Percentiles rank a stretch among this genome's conserved stretches.
Conservation (phyloP, 345 rosid genomes). For the Citrus inodora region DNA sequence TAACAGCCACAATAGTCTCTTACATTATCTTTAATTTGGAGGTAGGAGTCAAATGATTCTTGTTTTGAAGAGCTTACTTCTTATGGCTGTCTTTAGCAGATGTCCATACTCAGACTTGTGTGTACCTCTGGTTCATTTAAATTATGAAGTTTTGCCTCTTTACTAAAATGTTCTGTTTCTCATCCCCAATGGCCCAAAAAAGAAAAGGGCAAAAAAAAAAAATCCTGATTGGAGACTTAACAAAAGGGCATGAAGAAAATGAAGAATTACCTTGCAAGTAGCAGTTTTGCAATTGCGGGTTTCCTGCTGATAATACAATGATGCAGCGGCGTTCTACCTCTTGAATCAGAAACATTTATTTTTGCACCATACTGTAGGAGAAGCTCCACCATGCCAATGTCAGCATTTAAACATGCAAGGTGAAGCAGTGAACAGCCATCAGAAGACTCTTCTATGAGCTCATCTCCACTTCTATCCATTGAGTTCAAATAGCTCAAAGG, state of each 20-base stretch:
- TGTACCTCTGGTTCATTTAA: not conserved
- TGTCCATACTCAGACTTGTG: not conserved
- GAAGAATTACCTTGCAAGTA: conserved; percentile 51
- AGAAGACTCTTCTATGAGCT: conserved; percentile 35
- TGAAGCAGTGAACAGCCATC: conserved; percentile 70
- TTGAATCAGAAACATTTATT: conserved; percentile 49
- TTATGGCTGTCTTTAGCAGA: no score
- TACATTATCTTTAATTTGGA: not conserved
- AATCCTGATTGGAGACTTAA: not conserved
- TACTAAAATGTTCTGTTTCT: not conserved
- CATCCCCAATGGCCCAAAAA: not conserved
- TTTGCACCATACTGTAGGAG: conserved; percentile 76
- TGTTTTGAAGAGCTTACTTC: no score
- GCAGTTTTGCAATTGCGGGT: conserved; percentile 55
- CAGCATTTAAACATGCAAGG: conserved; percentile 74
- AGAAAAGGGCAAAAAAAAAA: not conserved
- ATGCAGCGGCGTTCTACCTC: conserved; percentile 62
- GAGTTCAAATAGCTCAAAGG: conserved; percentile 30
- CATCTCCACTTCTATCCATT: conserved; percentile 27
- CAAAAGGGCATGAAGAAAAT: not conserved
- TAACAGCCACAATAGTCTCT: not conserved
- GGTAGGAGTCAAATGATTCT: no score
- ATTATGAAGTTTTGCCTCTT: not conserved
- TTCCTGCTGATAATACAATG: conserved; percentile 50
- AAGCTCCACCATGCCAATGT: conserved; percentile 72